Evolutionary conservation across 495 filamentous ascomycete species (phyloP).

Genomic region (Oidiodendron maius): DNA sequence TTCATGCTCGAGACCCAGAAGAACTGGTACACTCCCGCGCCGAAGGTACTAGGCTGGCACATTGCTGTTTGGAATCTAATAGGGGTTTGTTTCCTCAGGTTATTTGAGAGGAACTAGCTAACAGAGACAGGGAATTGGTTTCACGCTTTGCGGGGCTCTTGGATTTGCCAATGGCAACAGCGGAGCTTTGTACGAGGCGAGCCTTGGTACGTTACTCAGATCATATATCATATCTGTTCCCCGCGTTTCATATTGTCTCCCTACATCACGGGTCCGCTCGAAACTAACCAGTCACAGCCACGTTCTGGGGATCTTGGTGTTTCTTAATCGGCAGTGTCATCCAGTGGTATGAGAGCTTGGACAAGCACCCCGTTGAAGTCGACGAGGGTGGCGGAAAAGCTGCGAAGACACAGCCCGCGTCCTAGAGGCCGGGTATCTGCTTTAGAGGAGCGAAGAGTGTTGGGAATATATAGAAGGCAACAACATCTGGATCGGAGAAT

Average conservation of each 20-base stretch:
- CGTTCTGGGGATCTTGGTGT: conserved; percentile 66
- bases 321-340: conserved; percentile 60
- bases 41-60: conserved; percentile 49
- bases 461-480: too few relatives aligned
- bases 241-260: background rate
- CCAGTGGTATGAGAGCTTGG: conserved; percentile 60
- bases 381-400: conserved; percentile 12
- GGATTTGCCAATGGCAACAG: conserved; percentile 44
- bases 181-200: conserved; percentile 51
- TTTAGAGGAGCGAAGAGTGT: too few relatives aligned
- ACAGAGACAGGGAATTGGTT: conserved; percentile 44
- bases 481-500: too few relatives aligned
- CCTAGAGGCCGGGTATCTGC: background rate
- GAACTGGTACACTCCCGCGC: conserved; percentile 59
- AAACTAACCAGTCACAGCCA: conserved; percentile 25
- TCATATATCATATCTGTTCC: background rate
- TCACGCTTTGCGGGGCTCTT: conserved; percentile 61
- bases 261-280: too few relatives aligned
- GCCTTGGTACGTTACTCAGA: conserved; percentile 25
- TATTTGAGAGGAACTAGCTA: background rate
- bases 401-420: conserved; percentile 5
- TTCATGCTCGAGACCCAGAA: conserved; percentile 69
- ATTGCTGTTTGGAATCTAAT: conserved; percentile 38
- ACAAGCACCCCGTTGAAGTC: conserved; percentile 52
- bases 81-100: conserved; percentile 21